Base-by-base conservation (phyloP, 2,329 filamentous ascomycete genomes). In the Lasiodiplodia sp. region DNA sequence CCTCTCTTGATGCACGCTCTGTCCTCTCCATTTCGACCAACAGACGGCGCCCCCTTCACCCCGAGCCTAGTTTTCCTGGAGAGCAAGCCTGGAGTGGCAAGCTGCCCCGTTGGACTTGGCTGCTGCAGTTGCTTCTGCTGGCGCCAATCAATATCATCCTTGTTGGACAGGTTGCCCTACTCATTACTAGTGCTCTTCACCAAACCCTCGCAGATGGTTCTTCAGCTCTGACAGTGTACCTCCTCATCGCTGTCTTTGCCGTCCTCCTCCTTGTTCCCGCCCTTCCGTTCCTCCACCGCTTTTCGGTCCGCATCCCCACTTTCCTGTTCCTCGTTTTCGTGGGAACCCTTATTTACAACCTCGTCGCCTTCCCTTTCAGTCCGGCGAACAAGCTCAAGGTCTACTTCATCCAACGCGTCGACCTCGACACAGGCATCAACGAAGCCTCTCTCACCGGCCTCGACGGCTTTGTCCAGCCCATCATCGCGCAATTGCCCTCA, bases 181-280 rank as follows among this genome's bases (percentile, higher is more conserved):
- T 95, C 14, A 78, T 93, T 18, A 92, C 90, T 4, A 87, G 90
- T 40, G 88, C 92, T 2, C 84, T 94, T 23, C 85, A 90, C 69
- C 94, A 97, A 80, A 97, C 94, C 0, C 91, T 92, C 7, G 87
- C 92, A 2, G 96, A 99, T 78, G 96, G 96, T 2, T 92, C 89
- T 70, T 86, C 88, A 44, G 83, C 91, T 21, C 80, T 97, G 18
- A 79, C 88, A 8, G 89, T 94, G 5, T 94, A 97, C 77, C 76
- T 96, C 16, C 79, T 88, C 44, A 86, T 94, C 52, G 89, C 91
- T 0, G 76, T 85, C 7, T 85, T 95, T 70, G 89, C 89, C 14
- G 87, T 93, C 0, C 76, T 97, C 1, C 76, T 97, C 0, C 81
- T 97, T 21, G 82, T 93, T 0, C 96, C 96, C 0, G 78, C 93